phyloP scores from a whole-genome alignment of 371 early-diverging fungal genomes.

The Mortierella sp. region DNA sequence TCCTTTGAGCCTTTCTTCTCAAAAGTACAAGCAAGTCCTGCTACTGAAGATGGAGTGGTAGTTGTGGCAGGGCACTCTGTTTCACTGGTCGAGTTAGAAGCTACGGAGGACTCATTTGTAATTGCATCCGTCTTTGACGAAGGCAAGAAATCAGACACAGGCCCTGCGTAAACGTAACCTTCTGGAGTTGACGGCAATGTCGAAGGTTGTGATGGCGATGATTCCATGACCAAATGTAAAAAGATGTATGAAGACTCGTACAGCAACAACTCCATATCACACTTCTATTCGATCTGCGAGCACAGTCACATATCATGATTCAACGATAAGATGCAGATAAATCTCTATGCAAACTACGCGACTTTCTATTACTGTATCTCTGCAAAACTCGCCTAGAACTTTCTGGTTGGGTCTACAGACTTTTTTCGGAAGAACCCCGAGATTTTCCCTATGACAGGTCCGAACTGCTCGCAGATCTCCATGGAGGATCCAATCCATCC shows the following conservation, averaged over 20 bases:
- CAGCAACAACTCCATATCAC: not conserved
- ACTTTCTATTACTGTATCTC: not conserved
- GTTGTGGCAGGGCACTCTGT: not conserved
- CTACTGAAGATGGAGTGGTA: not conserved
- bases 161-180: constrained; percentile 36
- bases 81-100: not conserved
- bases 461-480: constrained; percentile 67
- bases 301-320: not conserved
- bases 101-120: not conserved
- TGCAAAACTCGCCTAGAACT: not conserved
- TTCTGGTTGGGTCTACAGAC: not conserved
- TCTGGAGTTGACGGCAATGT: constrained; percentile 23
- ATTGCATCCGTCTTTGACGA: not conserved
- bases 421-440: constrained; percentile 64
- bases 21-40: not conserved
- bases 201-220: constrained; percentile 3
- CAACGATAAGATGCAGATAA: not conserved
- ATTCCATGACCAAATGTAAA: constrained; percentile 10
- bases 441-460: constrained; percentile 61
- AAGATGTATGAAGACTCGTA: not conserved
- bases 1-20: constrained; percentile 12
- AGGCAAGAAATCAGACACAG: constrained; percentile 36
- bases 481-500: constrained; percentile 74
- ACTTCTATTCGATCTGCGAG: not conserved
- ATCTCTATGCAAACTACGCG: not conserved